Base-by-base conservation (phyloP, 1,284 basidiomycete genomes). In the Kalmanozyma brasiliensis region DNA sequence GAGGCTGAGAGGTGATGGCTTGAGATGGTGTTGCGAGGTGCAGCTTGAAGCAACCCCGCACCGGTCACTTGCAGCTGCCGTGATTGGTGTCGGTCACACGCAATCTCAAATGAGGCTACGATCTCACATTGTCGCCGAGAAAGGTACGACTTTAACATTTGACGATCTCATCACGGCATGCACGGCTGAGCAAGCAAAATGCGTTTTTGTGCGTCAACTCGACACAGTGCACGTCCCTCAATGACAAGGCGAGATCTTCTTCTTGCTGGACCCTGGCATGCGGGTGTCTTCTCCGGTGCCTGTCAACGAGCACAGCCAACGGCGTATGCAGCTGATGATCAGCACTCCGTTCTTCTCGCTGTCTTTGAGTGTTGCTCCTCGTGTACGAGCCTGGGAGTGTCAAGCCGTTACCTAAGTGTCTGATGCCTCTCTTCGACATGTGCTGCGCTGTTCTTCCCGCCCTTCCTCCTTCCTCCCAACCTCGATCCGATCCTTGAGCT, bases 151-250 rank as follows among this genome's bases (percentile, higher is more conserved):
- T 1, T 20, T 13, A 8, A 24, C 1, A 14, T 13, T n/a, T 33
- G 10, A 40, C 10, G 7, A n/a, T n/a, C n/a, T n/a, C n/a, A n/a
- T 29, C 11, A 7, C 7, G 26, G 26, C 38, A 56, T 63, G 48
- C 53, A 56, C 34, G 34, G 60, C 60, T 52, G 60, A 63, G 53
- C 24, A 63, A 57, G 60, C 60, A 63, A 62, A 20, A 14, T 8
- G 13, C 2, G 3, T 17, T 8, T 17, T 30, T 36, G 41, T 49
- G n/a, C 16, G n/a, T 19, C 8, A 32, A 23, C 23, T 35, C 30
- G 20, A n/a, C 38, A 47, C 36, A 33, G 26, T 29, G 29, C 36
- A 40, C 20, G 26, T 23, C n/a, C 30, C 17, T 30, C 8, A 13
- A 22, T 33, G 30, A 34, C 1, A 26, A 33, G 5, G 17, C 35